Evolutionary conservation across 2,329 filamentous ascomycete species (phyloP).

Genomic region (Cytospora piceicola): DNA sequence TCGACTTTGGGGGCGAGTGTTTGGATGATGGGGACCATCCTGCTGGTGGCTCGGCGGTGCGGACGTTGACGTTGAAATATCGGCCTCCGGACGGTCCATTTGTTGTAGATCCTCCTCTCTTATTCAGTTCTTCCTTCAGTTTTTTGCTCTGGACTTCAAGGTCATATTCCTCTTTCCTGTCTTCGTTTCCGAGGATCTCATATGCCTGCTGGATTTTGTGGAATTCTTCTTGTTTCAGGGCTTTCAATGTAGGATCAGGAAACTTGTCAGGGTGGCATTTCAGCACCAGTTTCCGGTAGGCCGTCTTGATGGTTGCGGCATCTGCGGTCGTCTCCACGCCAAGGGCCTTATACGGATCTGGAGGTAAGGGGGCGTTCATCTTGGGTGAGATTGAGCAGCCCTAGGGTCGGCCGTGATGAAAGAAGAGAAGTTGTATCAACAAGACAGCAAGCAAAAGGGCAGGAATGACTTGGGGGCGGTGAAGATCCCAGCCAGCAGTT

Average conservation of each 20-base stretch:
- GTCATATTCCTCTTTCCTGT: conserved; percentile 75
- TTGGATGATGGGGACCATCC: conserved; percentile 38
- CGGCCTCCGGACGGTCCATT: conserved; percentile 43
- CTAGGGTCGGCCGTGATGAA: conserved; percentile 18
- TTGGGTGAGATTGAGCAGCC: conserved; percentile 32
- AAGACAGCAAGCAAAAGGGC: conserved; percentile 26
- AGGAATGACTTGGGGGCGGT: conserved; percentile 7
- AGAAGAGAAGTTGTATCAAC: conserved; percentile 23
- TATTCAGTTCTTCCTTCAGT: conserved; percentile 58
- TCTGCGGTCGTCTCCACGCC: conserved; percentile 75
- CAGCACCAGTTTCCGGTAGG: conserved; percentile 83
- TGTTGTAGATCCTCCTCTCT: conserved; percentile 50
- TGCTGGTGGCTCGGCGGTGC: conserved; percentile 54
- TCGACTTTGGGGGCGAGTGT: conserved; percentile 36
- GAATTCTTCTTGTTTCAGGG: conserved; percentile 82
- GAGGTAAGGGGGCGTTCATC: conserved; percentile 55
- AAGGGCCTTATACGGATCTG: conserved; percentile 80
- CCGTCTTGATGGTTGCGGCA: conserved; percentile 71
- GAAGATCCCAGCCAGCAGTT: conserved; percentile 7
- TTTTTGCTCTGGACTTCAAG: conserved; percentile 70
- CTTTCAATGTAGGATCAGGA: conserved; percentile 75
- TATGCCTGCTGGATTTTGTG: conserved; percentile 92
- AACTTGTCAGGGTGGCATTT: conserved; percentile 93
- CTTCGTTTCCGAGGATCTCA: conserved; percentile 82
- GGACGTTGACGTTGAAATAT: conserved; percentile 50